A percentile compares a stretch with the other conserved stretches of the same genome.
Evolutionary conservation across 306 rosid genomes (phyloP).

Genomic region (Oemleria cerasiformis): DNA sequence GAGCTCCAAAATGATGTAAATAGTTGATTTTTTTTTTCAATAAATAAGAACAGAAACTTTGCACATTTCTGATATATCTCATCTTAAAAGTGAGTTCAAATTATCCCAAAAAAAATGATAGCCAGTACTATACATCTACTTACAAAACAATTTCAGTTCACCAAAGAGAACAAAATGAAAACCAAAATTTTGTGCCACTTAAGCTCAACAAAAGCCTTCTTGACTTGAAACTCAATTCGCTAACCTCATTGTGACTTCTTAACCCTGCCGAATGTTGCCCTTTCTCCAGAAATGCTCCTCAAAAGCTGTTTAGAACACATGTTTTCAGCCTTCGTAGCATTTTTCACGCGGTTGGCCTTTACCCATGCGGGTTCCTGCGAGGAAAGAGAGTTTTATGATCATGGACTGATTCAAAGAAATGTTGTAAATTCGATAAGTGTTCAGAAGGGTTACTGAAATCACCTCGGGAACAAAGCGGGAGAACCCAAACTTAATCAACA

Average conservation of each 20-base stretch:
- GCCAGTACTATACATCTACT: conserved; percentile 1
- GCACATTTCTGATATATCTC: background rate
- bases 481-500: conserved; percentile 81
- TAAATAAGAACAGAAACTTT: background rate
- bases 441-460: conserved; percentile 5
- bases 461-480: conserved; percentile 93
- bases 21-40: background rate
- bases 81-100: background rate
- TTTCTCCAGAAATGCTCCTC: conserved; percentile 62
- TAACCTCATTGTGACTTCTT: conserved; percentile 31
- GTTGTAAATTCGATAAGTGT: background rate
- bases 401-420: background rate
- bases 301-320: conserved; percentile 75
- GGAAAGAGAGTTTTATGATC: background rate
- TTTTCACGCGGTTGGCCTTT: conserved; percentile 68
- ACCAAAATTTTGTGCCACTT: background rate
- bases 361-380: conserved; percentile 99
- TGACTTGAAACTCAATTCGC: no score
- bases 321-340: conserved; percentile 62
- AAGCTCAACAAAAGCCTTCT: background rate
- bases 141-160: background rate
- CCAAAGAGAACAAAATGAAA: background rate
- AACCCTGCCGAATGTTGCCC: conserved; percentile 15
- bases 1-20: background rate
- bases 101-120: background rate